Evolutionary conservation across 768 basidiomycete genomes (phyloP).

Genomic region (Mycena floridula): DNA sequence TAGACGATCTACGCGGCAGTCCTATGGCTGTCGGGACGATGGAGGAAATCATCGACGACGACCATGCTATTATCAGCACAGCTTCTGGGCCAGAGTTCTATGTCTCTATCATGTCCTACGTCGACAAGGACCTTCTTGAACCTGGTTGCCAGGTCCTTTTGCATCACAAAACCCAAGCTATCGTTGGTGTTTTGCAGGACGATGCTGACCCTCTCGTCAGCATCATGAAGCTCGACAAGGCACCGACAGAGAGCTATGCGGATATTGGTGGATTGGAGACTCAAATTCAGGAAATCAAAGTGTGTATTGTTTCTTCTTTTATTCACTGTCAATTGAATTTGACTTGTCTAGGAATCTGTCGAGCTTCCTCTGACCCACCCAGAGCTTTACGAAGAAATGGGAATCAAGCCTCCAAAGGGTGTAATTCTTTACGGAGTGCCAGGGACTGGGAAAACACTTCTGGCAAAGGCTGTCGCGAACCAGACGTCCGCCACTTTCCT

Average conservation of each 20-base stretch:
- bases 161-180: slow-evolving; percentile 92
- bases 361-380: slow-evolving; percentile 97
- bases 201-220: slow-evolving; percentile 94
- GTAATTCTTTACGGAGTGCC: slow-evolving; percentile 99
- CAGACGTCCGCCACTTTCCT: slow-evolving; percentile 98
- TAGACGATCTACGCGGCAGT: slow-evolving; percentile 90
- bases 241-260: slow-evolving; percentile 97
- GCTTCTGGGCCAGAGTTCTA: slow-evolving; percentile 92
- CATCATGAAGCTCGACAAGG: slow-evolving; percentile 99
- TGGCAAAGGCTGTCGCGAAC: slow-evolving; percentile 97
- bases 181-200: slow-evolving; percentile 94
- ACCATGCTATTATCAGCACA: slow-evolving; percentile 97
- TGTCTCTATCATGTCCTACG: slow-evolving; percentile 75
- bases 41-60: slow-evolving; percentile 97
- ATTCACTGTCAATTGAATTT: slow-evolving; percentile 2
- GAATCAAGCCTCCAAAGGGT: slow-evolving; percentile 98
- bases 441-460: slow-evolving; percentile 95
- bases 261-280: slow-evolving; percentile 95
- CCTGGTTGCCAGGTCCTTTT: slow-evolving; percentile 92
- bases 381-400: slow-evolving; percentile 99
- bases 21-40: slow-evolving; percentile 98
- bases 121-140: slow-evolving; percentile 87
- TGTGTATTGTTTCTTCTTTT: slow-evolving; percentile 21
- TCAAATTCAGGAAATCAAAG: slow-evolving; percentile 99
- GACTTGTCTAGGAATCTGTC: slow-evolving; percentile 77